phyloP scores from a whole-genome alignment of 2,329 filamentous ascomycete species.

The Xylaria sp. region DNA sequence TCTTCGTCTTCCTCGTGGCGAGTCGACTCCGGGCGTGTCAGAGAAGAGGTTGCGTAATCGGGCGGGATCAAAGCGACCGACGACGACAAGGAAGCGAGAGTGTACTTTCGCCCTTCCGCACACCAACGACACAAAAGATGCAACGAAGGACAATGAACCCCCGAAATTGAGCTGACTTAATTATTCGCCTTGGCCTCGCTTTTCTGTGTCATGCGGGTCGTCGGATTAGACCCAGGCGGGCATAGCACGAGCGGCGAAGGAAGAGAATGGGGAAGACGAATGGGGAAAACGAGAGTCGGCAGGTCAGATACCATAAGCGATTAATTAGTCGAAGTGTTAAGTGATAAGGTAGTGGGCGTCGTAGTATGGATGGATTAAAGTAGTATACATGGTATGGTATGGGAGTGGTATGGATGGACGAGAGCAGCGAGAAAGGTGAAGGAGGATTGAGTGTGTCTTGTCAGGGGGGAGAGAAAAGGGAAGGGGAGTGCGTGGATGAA shows the following conservation, averaged over 20 bases:
- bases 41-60: too few species aligned
- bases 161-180: neutral
- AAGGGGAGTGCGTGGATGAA: neutral
- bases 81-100: too few species aligned
- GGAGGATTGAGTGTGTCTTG: neutral
- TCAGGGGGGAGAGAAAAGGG: neutral
- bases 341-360: too few species aligned
- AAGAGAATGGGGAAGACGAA: neutral
- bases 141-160: neutral
- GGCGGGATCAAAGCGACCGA: too few species aligned
- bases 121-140: too few species aligned
- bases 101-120: too few species aligned
- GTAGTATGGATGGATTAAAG: too few species aligned
- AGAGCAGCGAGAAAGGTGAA: neutral
- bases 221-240: neutral
- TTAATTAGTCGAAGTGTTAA: neutral
- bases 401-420: too few species aligned
- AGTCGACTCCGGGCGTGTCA: too few species aligned
- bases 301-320: neutral
- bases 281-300: conserved; percentile 2
- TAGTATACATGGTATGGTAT: too few species aligned
- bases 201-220: neutral
- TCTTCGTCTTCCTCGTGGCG: too few species aligned
- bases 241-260: neutral
- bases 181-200: neutral